phyloP scores from a whole-genome alignment of 768 basidiomycete genomes.

The Kwoniella dejecticola region DNA sequence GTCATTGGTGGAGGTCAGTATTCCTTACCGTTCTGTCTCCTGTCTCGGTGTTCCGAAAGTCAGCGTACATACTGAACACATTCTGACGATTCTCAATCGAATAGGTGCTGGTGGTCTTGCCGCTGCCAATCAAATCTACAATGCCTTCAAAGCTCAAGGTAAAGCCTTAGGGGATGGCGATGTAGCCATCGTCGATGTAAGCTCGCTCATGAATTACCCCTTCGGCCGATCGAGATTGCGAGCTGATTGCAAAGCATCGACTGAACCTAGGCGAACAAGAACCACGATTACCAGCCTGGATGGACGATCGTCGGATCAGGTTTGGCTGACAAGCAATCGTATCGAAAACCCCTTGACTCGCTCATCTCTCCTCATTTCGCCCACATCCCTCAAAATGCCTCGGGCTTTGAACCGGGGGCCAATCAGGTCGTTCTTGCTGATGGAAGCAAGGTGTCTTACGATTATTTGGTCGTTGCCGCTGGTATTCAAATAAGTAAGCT shows the following conservation, averaged over 20 bases:
- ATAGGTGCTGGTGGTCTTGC: constrained; percentile 78
- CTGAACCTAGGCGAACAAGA: constrained; percentile 61
- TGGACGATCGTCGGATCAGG: constrained; percentile 97
- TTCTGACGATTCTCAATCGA: too few relatives aligned
- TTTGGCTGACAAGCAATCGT: constrained; percentile 66
- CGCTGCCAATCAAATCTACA: constrained; percentile 83
- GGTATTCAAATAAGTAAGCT: constrained; percentile 72
- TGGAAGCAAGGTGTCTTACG: constrained; percentile 74
- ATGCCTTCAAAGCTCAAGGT: constrained; percentile 72
- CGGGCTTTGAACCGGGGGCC: constrained; percentile 71
- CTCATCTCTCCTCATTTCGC: constrained; percentile 75
- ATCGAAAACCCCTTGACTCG: constrained; percentile 66
- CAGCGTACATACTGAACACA: too few relatives aligned
- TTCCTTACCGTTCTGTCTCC: background rate
- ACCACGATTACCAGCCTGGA: constrained; percentile 90
- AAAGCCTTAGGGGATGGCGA: constrained; percentile 71
- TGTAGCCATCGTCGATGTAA: constrained; percentile 76
- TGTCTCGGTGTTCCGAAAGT: too few relatives aligned
- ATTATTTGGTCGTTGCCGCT: constrained; percentile 81
- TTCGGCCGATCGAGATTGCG: background rate
- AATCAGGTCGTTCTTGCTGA: constrained; percentile 73
- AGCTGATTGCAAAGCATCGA: constrained; percentile 3
- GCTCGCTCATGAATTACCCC: constrained; percentile 11
- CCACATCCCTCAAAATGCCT: constrained; percentile 70
- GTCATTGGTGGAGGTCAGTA: constrained; percentile 81